These are phyloP conservation scores for Helenozyma rhizophorensis DNA, from an alignment of 805 yeast species.

Conservation along the genomic window DNA sequence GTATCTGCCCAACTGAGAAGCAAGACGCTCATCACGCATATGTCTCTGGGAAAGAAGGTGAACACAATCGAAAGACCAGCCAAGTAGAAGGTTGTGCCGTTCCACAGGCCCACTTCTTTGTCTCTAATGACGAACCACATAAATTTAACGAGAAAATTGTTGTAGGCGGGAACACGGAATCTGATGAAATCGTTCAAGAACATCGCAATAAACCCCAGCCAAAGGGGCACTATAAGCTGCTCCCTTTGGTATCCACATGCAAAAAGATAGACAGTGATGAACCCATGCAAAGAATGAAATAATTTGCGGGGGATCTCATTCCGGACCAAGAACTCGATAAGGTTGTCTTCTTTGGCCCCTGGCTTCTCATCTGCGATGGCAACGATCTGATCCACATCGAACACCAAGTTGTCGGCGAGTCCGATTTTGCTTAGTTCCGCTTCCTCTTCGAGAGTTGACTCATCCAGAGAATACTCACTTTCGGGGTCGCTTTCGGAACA, in stretches of 20 bases:
- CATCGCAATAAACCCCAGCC: slow-evolving; percentile 50
- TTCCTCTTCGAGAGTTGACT: background rate
- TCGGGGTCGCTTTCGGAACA: slow-evolving; percentile 7
- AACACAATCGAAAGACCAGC: slow-evolving; percentile 76
- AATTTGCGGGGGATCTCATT: slow-evolving; percentile 88
- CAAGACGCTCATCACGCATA: slow-evolving; percentile 68
- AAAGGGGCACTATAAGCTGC: slow-evolving; percentile 58
- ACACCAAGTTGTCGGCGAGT: background rate
- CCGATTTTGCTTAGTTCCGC: background rate
- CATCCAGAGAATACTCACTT: too few relatives aligned
- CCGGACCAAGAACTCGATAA: slow-evolving; percentile 49
- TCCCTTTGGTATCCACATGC: slow-evolving; percentile 52
- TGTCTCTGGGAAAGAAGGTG: slow-evolving; percentile 70
- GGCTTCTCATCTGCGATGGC: background rate
- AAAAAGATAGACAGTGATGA: slow-evolving; percentile 71
- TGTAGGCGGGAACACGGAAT: slow-evolving; percentile 56
- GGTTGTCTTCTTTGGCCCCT: too few relatives aligned
- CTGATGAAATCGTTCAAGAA: slow-evolving; percentile 65
- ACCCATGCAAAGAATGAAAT: slow-evolving; percentile 86
- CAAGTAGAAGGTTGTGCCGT: slow-evolving; percentile 87
- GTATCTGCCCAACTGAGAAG: slow-evolving; percentile 96
- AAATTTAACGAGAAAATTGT: slow-evolving; percentile 56
- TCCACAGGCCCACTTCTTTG: slow-evolving; percentile 62
- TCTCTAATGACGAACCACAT: slow-evolving; percentile 86
- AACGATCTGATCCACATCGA: background rate